Percentiles rank a stretch among this genome's conserved stretches.
These are phyloP conservation scores for Begonia fuchsioides DNA, from an alignment of 306 rosid genomes.

Conservation along the genomic window DNA sequence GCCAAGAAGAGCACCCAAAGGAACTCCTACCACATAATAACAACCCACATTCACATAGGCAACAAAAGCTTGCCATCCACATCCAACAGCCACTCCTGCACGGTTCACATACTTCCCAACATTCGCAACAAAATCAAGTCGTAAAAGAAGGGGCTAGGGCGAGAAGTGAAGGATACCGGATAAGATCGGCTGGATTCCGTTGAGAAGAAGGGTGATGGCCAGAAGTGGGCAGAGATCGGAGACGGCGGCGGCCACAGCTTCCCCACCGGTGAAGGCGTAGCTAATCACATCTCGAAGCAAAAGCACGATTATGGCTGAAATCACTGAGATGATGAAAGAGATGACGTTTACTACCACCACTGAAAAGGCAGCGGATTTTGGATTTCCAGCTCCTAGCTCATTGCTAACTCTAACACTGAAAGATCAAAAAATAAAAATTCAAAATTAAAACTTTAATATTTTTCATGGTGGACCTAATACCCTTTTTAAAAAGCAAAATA, in stretches of 20 bases:
- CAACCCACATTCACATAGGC: constrained; percentile 69
- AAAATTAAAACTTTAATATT: too few relatives aligned
- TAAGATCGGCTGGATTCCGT: constrained; percentile 72
- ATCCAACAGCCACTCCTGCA: constrained; percentile 86
- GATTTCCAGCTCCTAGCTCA: constrained; percentile 63
- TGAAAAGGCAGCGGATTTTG: constrained; percentile 59
- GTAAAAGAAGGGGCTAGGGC: too few relatives aligned
- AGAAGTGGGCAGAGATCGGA: constrained; percentile 71
- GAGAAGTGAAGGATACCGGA: constrained; percentile 32
- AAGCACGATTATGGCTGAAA: constrained; percentile 28
- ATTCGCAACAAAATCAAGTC: too few relatives aligned
- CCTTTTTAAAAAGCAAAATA: not conserved
- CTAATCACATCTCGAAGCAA: constrained; percentile 37
- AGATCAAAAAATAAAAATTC: not conserved
- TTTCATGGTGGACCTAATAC: too few relatives aligned
- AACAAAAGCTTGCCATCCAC: constrained; percentile 88
- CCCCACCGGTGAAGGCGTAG: constrained; percentile 61
- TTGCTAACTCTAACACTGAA: constrained; percentile 78
- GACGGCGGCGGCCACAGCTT: constrained; percentile 64
- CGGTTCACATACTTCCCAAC: not conserved
- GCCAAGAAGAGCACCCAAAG: constrained; percentile 46
- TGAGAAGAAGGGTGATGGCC: constrained; percentile 46
- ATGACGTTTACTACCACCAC: constrained; percentile 37
- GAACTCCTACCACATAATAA: constrained; percentile 50
- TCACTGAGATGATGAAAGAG: constrained; percentile 39